phyloP scores from a whole-genome alignment of 2,329 filamentous ascomycete species.

The Pseudocercospora vitis region DNA sequence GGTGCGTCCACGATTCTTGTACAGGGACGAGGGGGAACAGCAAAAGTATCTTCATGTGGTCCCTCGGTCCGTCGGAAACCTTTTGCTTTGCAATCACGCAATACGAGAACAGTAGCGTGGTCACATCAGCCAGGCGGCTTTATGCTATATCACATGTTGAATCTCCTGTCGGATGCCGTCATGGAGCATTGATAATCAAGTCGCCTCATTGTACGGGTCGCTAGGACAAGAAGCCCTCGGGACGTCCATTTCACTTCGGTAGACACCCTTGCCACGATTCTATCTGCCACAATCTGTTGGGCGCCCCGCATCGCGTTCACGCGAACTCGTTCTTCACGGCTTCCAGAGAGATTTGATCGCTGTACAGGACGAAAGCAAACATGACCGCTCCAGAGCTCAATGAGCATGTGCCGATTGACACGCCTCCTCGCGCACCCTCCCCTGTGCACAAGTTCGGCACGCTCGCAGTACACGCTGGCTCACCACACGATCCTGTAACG shows the following conservation, averaged over 20 bases:
- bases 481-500: conserved; percentile 84
- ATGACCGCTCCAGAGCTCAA: conserved; percentile 29
- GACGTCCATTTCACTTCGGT: not conserved
- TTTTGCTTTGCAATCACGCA: conserved; percentile 6
- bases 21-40: no score
- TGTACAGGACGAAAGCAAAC: conserved; percentile 11
- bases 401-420: conserved; percentile 58
- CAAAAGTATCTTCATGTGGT: no score
- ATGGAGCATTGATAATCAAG: not conserved
- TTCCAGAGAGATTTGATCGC: not conserved
- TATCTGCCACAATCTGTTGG: not conserved
- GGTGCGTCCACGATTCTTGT: no score
- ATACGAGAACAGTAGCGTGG: not conserved
- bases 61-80: not conserved
- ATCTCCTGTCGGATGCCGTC: no score
- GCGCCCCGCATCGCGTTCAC: not conserved
- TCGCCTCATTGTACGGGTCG: no score
- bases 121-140: no score
- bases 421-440: conserved; percentile 70
- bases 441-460: conserved; percentile 85
- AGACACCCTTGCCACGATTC: not conserved
- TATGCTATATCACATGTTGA: no score
- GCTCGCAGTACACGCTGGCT: conserved; percentile 88
- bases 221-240: not conserved
- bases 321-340: not conserved